Evolutionary conservation across 1,284 basidiomycete species (phyloP), one percentile per base, ranked within the genome.

Genomic region (Naganishia cerealis): DNA sequence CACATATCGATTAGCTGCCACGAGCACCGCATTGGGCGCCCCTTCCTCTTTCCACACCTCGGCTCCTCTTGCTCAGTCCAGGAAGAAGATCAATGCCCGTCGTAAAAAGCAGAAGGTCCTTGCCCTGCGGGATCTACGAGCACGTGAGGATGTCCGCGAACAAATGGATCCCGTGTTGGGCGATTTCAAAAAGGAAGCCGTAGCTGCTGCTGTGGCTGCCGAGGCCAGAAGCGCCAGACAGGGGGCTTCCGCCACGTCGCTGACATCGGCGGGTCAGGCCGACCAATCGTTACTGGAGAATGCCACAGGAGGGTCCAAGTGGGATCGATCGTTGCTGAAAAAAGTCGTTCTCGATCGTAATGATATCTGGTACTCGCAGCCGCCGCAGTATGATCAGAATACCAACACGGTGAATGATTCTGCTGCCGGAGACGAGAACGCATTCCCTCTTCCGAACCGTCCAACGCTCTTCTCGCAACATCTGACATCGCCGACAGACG

Each of bases 381-480:
- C 76, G 24, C 75, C 78, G 43, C 72, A 76, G 50, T 80, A 79
- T 58, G 55, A 68, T 15, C 21, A 48, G 15, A 65, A 53, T 24
- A 33, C 42, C 0, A 26, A 18, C 38, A 46, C 52, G 15, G 5
- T 39, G 13, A 43, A 5, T 26, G 43, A 57, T 15, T 40, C 54
- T 26, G 1, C 43, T 8, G 40, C 55, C 38, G 24, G 21, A 15
- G n/a, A 58, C 18, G 39, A 16, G 3, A n/a, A 24, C 6, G 39
- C 50, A 1, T 71, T 71, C 43, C 70, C 70, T 15, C 50, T 65
- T 12, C 26, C 66, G 21, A 38, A 62, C 15, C 70, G 72, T 54
- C 79, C 79, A 0, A 42, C 69, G 42, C 56, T 72, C 54, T 73
- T 77, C 65, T 61, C 78, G 13, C 75, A 76, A 6, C 76, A 76